Percentiles rank a stretch among this genome's conserved stretches.
Conservation (phyloP, 164 flowering plant genomes). For the Echeveria elegans region DNA sequence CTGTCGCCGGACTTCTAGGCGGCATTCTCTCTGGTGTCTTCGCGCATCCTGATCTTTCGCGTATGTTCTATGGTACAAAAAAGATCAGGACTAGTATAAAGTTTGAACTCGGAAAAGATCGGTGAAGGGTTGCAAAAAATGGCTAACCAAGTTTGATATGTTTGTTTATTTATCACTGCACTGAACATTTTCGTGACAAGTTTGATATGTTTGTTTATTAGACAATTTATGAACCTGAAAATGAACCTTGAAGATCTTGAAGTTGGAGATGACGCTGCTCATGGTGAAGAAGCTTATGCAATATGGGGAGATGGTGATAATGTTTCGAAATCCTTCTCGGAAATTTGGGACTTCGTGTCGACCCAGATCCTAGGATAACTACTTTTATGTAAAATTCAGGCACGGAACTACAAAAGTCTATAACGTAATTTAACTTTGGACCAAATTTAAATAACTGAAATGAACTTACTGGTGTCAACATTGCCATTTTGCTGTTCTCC, state of each 20-base stretch:
- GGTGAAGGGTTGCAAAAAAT: not conserved
- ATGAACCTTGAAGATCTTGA: not conserved
- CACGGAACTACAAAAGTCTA: no score
- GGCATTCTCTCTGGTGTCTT: slow-evolving; percentile 4
- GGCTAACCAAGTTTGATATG: not conserved
- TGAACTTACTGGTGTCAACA: no score
- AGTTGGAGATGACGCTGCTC: slow-evolving; percentile 4
- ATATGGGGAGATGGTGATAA: not conserved
- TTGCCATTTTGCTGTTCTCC: no score
- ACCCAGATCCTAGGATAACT: no score
- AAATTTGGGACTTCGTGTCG: no score
- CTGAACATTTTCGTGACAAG: slow-evolving; percentile 3
- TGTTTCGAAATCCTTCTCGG: not conserved
- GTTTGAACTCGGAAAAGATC: not conserved
- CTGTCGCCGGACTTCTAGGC: slow-evolving; percentile 6
- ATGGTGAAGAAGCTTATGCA: slow-evolving; percentile 8
- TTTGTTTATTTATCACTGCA: not conserved
- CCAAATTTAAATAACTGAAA: no score
- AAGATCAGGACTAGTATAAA: not conserved
- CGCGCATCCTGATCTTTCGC: not conserved
- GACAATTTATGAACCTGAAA: not conserved
- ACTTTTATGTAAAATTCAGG: no score
- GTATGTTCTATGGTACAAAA: not conserved
- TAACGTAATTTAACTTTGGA: no score
- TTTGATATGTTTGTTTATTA: not conserved